Evolutionary conservation across 2,329 filamentous ascomycete species (phyloP).

Genomic region (Beauveria pseudobassiana): DNA sequence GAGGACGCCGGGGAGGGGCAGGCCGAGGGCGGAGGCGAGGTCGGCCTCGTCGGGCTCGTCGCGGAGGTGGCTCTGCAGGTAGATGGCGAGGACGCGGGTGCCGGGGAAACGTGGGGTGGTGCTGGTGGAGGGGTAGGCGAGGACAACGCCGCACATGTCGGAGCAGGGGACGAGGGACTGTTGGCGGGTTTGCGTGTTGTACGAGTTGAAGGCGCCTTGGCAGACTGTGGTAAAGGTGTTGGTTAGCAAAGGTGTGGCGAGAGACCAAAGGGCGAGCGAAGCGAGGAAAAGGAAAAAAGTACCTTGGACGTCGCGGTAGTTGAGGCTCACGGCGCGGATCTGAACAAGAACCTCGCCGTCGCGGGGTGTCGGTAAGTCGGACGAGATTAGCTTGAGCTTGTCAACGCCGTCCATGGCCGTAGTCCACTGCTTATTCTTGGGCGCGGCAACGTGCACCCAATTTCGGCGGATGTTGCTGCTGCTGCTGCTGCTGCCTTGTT

Average conservation of each 20-base stretch:
- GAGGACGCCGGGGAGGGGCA: conserved; percentile 51
- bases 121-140: conserved; percentile 28
- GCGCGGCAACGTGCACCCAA: conserved; percentile 13
- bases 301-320: conserved; percentile 45
- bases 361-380: conserved; percentile 38
- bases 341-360: conserved; percentile 45
- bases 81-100: conserved; percentile 60
- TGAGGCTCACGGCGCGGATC: conserved; percentile 39
- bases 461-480: conserved; percentile 7
- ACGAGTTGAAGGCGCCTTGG: conserved; percentile 60
- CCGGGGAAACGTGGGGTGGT: conserved; percentile 38
- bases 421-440: conserved; percentile 44
- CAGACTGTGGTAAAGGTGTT: conserved; percentile 36
- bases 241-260: too few species aligned
- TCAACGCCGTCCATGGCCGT: conserved; percentile 49
- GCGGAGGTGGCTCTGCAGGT: conserved; percentile 48
- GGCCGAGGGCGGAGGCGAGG: conserved; percentile 50
- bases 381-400: conserved; percentile 38
- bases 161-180: conserved; percentile 54
- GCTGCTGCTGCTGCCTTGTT: too few species aligned
- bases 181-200: conserved; percentile 36
- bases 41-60: conserved; percentile 52
- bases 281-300: neutral
- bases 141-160: conserved; percentile 61
- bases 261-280: too few species aligned